Percentiles rank a stretch among this genome's conserved stretches.
These are phyloP conservation scores for Verticillium nonalfalfae DNA, from an alignment of 2,329 filamentous ascomycete species.

Conservation along the genomic window DNA sequence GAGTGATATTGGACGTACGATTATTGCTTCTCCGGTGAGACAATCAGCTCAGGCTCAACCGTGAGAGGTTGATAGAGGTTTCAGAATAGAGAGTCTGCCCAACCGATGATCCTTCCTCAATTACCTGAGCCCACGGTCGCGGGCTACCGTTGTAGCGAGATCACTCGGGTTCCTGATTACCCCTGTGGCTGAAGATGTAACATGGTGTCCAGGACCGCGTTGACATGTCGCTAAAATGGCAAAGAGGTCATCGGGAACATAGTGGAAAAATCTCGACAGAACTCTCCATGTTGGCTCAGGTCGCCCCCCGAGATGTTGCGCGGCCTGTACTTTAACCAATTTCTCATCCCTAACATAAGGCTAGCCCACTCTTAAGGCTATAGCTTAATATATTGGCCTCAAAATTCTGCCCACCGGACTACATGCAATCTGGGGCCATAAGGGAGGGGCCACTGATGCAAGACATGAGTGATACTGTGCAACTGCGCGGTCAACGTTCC, in stretches of 20 bases:
- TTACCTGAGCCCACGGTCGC: background rate
- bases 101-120: background rate
- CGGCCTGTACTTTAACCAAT: background rate
- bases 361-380: background rate
- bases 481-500: background rate
- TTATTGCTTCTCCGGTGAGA: no score
- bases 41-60: no score
- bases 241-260: background rate
- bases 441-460: background rate
- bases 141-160: background rate
- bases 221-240: background rate
- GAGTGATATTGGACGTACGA: no score
- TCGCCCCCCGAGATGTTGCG: background rate
- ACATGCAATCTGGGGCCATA: background rate
- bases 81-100: background rate
- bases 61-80: no score
- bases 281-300: background rate
- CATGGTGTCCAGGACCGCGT: background rate
- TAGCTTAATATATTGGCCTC: background rate
- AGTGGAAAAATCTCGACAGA: background rate
- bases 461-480: background rate
- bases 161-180: background rate
- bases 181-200: background rate
- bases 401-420: background rate
- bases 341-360: background rate